Base-by-base conservation (phyloP, 176 grass and related monocot genomes). In the Zoysia pacifica region DNA sequence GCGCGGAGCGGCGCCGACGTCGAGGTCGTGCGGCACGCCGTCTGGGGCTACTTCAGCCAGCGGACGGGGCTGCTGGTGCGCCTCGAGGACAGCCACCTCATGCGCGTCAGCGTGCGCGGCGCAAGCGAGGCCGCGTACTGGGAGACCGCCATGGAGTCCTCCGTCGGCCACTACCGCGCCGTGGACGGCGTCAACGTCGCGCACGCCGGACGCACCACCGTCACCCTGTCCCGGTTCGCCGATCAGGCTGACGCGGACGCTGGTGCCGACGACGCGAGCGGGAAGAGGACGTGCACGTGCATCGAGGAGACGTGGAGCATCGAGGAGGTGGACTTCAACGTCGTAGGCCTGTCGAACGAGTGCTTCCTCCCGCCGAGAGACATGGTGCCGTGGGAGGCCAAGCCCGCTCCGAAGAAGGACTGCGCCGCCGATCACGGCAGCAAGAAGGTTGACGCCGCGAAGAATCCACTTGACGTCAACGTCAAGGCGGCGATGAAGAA, bases 271-370 rank as follows among this genome's bases (percentile, higher is more conserved):
- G 76, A 77, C 65, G 45, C 61, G 74, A 44, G 65, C 11, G 48
- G 65, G 7, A 77, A 8, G 73, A 35, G 36, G 44, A 10, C 65
- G 37, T 84, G 18, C 73, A 62, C 65, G 36, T 62, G 11, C 56
- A 88, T 92, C 82, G 87, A 96, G 76, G 93, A 96, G 87, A 79
- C 53, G 28, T 96, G 93, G 93, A 83, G 74, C 59, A 90, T 92
- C 14, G 90, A 96, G 68, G 93, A 96, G 87, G 79, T 90, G 11
- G 93, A 92, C 59, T 96, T 96, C 77, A 90, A 96, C 74, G 77
- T 96, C 54, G 69, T 66, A 35, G 93, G 90, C 0, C 85, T 92
- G 37, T 96, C 93, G 70, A 73, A 48, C 14, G 90, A 92, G 6
- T 92, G 87, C 72, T 92, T 92, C 82, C 11, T 96, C 74, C 93